Evolutionary conservation across 164 flowering plant genomes (phyloP), one percentile per base, ranked within the genome.

Genomic region (Litsea cubeba): DNA sequence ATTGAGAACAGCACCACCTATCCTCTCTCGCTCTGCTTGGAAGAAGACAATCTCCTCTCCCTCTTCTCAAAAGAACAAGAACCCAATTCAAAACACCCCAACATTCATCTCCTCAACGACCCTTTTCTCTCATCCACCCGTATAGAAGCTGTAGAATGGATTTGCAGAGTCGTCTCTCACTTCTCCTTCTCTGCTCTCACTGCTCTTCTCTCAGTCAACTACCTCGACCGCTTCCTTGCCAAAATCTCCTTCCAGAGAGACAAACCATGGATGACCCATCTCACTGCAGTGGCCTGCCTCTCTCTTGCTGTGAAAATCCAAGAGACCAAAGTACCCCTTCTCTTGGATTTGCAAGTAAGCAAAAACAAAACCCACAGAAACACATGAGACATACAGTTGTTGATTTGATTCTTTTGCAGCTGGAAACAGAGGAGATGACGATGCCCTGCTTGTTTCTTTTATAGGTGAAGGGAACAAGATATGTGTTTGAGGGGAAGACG

Each of bases 291-390:
- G 62, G 91, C 97, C 76, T 94, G 95, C 76, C 84, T 94, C 54
- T 90, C 98, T 67, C 72, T 94, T 3, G 98, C 97, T 64, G 95
- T 97, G 25, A 94, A 94, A 60, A 86, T 94, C 68, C 95, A 94
- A 67, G 98, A 94, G 81, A 87, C 88, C 78, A 88, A 86, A 57
- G 95, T 90, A 0, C 97, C 95, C 8, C 90, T 88, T 67, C 83
- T 91, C 10, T 71, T 91, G 70, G 97, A 91, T 76, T 76, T 94
- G 65, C 98, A 93, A 84, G 98, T 89, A 86, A 46, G 85, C 70
- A 12, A 64, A 26, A 1, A 30, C 50, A 1, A 68, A 65, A 25
- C 20, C 40, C 60, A n/a, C 1, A 65, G 28, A 50, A 66, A 54
- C 0, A 17, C n/a, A 54, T 54, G 0, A 15, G 1, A 54, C 25